Conservation (phyloP, 108 stramenopile species). For the Hondaea fermentalgiana region DNA sequence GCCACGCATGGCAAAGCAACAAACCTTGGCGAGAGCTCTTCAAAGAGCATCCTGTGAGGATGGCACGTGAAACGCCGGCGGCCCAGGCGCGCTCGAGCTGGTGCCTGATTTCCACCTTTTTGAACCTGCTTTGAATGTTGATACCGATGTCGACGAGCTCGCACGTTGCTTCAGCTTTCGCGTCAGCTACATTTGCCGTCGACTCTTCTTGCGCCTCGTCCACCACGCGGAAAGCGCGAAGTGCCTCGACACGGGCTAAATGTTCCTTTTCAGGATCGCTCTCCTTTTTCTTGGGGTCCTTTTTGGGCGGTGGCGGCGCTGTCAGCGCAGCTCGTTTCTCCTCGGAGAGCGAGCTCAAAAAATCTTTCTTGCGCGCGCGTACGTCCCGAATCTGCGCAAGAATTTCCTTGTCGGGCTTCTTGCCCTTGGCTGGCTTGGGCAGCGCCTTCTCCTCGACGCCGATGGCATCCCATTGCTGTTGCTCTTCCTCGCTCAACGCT, state of each 20-base stretch:
- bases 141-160: conserved; percentile 44
- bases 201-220: neutral
- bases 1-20: neutral
- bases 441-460: too few relatives aligned
- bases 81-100: neutral
- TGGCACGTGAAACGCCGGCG: neutral
- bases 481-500: too few relatives aligned
- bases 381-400: neutral
- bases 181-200: neutral
- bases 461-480: too few relatives aligned
- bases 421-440: neutral
- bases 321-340: neutral
- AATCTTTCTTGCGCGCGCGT: neutral
- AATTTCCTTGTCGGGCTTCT: neutral
- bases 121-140: conserved; percentile 43
- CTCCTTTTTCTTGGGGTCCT: neutral
- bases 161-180: neutral
- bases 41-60: conserved; percentile 17
- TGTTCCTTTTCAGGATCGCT: neutral
- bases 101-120: neutral
- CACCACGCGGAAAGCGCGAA: neutral
- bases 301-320: neutral
- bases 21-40: neutral
- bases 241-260: neutral
- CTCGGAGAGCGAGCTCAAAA: neutral